Evolutionary conservation across 805 yeast species (phyloP).

Genomic region (Nakazawaea wyomingensis): DNA sequence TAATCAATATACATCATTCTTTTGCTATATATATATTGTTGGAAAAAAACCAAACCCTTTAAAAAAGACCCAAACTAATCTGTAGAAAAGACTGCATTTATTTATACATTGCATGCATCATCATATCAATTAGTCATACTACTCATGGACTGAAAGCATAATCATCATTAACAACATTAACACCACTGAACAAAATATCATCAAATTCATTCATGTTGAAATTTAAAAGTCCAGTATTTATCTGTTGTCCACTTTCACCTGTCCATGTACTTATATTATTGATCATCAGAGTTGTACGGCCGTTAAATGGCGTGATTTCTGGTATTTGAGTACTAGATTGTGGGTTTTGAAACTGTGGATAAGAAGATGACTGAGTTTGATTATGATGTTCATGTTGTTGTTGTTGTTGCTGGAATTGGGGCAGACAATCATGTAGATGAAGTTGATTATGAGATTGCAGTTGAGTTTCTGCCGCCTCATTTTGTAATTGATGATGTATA

Average conservation of each 20-base stretch:
- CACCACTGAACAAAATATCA: slow-evolving; percentile 8
- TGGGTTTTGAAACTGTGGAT: slow-evolving; percentile 14
- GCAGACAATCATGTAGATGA: neutral
- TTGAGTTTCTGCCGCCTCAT: too few species aligned
- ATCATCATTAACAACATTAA: slow-evolving; percentile 7
- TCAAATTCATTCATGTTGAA: slow-evolving; percentile 12
- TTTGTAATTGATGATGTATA: too few species aligned
- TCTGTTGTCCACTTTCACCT: slow-evolving; percentile 38
- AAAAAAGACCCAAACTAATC: too few species aligned
- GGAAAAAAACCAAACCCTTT: too few species aligned
- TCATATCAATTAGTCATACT: too few species aligned
- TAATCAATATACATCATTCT: too few species aligned
- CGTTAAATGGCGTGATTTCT: slow-evolving; percentile 31
- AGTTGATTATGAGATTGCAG: too few species aligned
- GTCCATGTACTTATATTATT: slow-evolving; percentile 60
- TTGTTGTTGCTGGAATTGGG: slow-evolving; percentile 1
- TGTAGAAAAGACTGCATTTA: too few species aligned
- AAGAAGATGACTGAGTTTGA: neutral
- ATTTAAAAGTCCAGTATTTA: slow-evolving; percentile 28
- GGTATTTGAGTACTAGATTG: slow-evolving; percentile 18
- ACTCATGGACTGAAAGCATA: slow-evolving; percentile 9
- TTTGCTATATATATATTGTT: too few species aligned
- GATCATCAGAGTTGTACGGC: slow-evolving; percentile 55
- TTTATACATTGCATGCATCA: too few species aligned
- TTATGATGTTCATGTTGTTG: slow-evolving; percentile 11